phyloP scores from a whole-genome alignment of 306 rosid species.

The Pyrus communis region DNA sequence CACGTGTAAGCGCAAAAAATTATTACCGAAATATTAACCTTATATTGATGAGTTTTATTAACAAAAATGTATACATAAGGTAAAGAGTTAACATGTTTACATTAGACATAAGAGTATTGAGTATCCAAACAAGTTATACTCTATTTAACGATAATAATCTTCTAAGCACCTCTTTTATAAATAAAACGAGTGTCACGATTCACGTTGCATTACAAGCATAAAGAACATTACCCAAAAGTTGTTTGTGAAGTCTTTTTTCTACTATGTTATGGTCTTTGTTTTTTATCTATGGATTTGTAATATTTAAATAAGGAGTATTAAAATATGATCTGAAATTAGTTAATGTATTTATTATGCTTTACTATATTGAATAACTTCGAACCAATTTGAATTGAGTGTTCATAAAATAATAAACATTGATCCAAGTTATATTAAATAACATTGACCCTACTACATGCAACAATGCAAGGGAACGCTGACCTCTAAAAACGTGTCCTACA shows the following conservation, averaged over 20 bases:
- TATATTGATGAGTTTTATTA: not conserved
- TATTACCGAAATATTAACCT: not conserved
- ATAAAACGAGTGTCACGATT: no score
- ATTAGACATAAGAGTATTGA: no score
- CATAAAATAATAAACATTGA: not conserved
- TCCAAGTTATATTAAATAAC: not conserved
- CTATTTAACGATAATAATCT: no score
- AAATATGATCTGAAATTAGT: not conserved
- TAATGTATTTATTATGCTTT: not conserved
- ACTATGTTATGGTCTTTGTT: not conserved
- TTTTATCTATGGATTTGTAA: not conserved
- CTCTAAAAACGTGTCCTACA: not conserved
- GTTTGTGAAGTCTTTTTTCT: not conserved
- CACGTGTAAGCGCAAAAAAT: not conserved
- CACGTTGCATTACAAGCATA: no score
- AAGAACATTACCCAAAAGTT: no score
- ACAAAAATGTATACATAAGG: not conserved
- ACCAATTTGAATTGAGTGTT: not conserved
- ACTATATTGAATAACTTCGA: no score
- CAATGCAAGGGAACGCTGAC: constrained; percentile 1
- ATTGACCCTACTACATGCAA: not conserved
- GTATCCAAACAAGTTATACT: no score
- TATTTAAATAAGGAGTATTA: not conserved
- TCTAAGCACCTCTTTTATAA: no score
- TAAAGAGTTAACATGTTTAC: no score